These are phyloP conservation scores for Excoecaria agallocha DNA, from an alignment of 345 rosid species.

Conservation along the genomic window DNA sequence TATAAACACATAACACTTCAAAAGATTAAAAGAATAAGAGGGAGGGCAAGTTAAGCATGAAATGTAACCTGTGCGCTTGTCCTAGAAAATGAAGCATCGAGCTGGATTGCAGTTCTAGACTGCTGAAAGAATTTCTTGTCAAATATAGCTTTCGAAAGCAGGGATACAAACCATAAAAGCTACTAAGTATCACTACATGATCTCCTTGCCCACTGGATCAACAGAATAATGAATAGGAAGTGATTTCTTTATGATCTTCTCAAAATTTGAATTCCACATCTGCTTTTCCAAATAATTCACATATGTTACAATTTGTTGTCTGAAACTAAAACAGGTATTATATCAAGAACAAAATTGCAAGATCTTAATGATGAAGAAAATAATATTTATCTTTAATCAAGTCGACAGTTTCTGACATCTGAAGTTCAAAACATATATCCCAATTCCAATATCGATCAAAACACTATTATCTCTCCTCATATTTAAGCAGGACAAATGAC, in stretches of 20 bases:
- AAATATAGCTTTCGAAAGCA: slow-evolving; percentile 13
- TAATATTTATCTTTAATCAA: too few relatives aligned
- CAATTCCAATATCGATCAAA: not conserved
- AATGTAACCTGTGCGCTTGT: not conserved
- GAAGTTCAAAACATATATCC: not conserved
- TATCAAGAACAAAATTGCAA: not conserved
- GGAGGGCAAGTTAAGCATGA: not conserved
- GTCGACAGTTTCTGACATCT: not conserved
- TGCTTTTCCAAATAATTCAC: slow-evolving; percentile 35
- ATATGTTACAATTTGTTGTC: not conserved
- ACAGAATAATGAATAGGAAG: slow-evolving; percentile 59
- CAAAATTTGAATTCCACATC: slow-evolving; percentile 70
- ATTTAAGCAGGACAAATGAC: not conserved
- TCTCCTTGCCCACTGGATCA: slow-evolving; percentile 77
- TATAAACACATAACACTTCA: not conserved
- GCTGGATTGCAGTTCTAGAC: not conserved
- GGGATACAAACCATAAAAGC: slow-evolving; percentile 1
- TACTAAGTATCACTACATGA: slow-evolving; percentile 53
- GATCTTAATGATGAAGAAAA: too few relatives aligned
- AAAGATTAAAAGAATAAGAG: not conserved
- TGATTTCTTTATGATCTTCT: slow-evolving; percentile 42
- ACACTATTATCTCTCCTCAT: not conserved
- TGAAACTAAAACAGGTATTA: not conserved
- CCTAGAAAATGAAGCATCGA: not conserved
- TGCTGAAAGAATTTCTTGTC: not conserved